Evolutionary conservation across 2,329 filamentous ascomycete genomes (phyloP).

Genomic region (Fusarium guadeloupense): DNA sequence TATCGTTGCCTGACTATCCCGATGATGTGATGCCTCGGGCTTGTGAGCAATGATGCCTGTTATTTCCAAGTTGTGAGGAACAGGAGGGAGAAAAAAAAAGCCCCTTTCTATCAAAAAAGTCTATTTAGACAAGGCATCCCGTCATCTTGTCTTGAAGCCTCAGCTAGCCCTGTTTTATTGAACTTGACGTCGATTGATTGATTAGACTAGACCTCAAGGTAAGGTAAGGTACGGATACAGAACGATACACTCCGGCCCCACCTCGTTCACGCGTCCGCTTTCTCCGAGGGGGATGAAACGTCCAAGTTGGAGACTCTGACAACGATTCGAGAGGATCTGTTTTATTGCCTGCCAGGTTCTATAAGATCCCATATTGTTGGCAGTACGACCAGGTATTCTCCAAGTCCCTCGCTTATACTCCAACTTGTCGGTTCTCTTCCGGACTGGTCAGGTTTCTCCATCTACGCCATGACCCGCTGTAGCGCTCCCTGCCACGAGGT

Average conservation of each 20-base stretch:
- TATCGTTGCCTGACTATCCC: constrained; percentile 25
- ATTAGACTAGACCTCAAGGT: background rate
- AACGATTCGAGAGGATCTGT: background rate
- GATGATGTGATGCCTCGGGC: constrained; percentile 16
- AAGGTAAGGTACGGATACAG: background rate
- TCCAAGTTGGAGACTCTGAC: background rate
- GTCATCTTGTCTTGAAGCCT: constrained; percentile 7
- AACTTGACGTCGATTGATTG: background rate
- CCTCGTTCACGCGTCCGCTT: constrained; percentile 17
- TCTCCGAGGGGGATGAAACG: constrained; percentile 15
- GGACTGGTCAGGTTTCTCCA: constrained; percentile 30
- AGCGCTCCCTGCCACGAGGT: constrained; percentile 32
- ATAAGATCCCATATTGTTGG: background rate
- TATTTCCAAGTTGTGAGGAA: background rate
- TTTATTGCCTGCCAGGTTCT: background rate
- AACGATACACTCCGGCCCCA: constrained; percentile 20
- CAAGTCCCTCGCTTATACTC: background rate
- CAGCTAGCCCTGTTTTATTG: constrained; percentile 12
- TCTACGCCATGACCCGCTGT: constrained; percentile 17
- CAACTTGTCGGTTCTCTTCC: constrained; percentile 4
- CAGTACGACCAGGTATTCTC: background rate
- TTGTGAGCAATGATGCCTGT: background rate
- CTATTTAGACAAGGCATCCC: constrained; percentile 12
- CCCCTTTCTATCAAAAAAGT: constrained; percentile 19
- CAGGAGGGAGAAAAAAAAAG: no score